phyloP scores from a whole-genome alignment of 2,329 filamentous ascomycete genomes.

The Dendryphion nanum region DNA sequence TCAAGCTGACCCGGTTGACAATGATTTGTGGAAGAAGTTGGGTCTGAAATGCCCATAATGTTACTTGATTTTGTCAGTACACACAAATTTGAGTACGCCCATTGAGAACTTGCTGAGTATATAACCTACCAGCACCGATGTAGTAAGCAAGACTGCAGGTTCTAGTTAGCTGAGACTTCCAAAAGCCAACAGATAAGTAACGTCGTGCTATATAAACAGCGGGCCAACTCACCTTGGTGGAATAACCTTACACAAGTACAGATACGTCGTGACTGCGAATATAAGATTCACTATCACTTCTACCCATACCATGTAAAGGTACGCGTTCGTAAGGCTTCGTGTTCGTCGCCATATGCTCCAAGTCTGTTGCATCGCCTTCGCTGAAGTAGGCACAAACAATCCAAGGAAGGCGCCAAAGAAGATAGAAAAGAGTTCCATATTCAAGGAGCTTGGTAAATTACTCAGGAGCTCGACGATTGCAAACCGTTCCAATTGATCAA shows the following conservation, averaged over 20 bases:
- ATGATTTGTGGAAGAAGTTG: conserved; percentile 32
- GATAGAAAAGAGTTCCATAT: conserved; percentile 6
- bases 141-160: neutral
- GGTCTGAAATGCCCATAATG: conserved; percentile 24
- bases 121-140: no score
- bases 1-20: conserved; percentile 27
- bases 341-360: conserved; percentile 5
- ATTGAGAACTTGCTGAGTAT: no score
- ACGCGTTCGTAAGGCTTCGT: conserved; percentile 1
- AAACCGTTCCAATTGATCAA: no score
- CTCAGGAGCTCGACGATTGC: no score
- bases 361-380: conserved; percentile 2
- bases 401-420: conserved; percentile 2
- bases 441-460: no score
- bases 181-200: neutral
- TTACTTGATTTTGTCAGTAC: neutral
- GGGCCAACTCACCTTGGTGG: neutral
- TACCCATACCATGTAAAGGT: conserved; percentile 3
- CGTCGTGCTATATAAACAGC: no score
- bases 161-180: neutral
- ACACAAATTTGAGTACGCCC: neutral
- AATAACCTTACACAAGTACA: conserved; percentile 3
- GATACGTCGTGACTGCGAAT: conserved; percentile 1
- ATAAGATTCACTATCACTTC: conserved; percentile 5
- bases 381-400: conserved; percentile 3